Evolutionary conservation across 176 grass and related monocot genomes (phyloP), one percentile per base, ranked within the genome.

Genomic region (Urochloa ruziziensis): DNA sequence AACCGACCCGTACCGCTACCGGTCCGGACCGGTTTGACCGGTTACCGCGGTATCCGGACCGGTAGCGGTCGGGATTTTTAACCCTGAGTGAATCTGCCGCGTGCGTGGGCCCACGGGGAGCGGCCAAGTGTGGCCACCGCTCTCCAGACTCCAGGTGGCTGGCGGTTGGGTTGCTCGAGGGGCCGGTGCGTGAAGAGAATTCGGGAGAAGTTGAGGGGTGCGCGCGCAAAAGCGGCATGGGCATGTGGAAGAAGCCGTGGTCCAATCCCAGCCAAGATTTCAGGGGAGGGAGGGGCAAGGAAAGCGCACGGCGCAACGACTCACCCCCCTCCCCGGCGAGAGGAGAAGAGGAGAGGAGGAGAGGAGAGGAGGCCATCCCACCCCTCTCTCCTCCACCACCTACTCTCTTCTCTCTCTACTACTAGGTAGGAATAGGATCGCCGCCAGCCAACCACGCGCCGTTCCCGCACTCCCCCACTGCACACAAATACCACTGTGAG

Each of bases 221-320:
- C 23, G 21, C 8, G 4, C 24, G 79, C 7, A 77, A 87, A 87
- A 61, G 7, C 1, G 2, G 62, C 56, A 21, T 0, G 60, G 15
- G 48, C 77, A 74, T 48, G 70, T 24, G 66, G 76, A 88, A 57
- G 74, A 57, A 35, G 34, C 80, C 86, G 67, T 53, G 77, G 37
- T 53, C 82, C 76, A 61, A 60, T 80, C 62, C 68, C 68, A 84
- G 75, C 82, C 87, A 89, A 67, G 82, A 89, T 80, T 79, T 48
- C 10, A 63, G 57, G 48, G 39, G 23, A 24, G 66, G 64, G 63
- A 13, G 36, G 10, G 42, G 61, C 61, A 39, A 52, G 25, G 57
- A 17, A 70, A 72, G 66, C 85, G 79, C 70, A 16, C 52, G n/a
- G 62, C 79, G 25, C 71, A 61, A 37, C 78, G 39, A 48, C 72